Base-by-base conservation (phyloP, 345 rosid species). In the Gossypium bickii region DNA sequence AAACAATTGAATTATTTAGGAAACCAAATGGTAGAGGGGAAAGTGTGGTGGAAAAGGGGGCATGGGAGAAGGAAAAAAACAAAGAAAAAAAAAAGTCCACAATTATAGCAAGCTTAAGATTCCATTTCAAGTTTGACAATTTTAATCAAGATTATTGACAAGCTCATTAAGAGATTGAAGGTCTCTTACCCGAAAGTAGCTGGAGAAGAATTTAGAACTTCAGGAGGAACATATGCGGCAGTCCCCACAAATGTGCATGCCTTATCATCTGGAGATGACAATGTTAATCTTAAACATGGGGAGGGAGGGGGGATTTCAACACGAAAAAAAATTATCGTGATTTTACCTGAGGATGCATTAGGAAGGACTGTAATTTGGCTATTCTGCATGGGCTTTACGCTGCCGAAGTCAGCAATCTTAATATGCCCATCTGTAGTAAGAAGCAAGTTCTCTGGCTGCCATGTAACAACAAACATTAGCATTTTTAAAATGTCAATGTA, bases 211-310 rank as follows among this genome's bases (percentile, higher is more conserved):
- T 93, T 92, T 71, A 96, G 97, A 77, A 93, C 99, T 87, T 96
- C 98, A 7, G 98, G 98, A 80, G 99, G 98, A 53, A 96, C 98
- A 77, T 96, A 96, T 38, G 99, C 99, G 25, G 99, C 99, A 70
- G 99, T 96, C 43, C 99, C 99, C 67, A 95, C 97, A 79, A 95
- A 93, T 16, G 93, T 93, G 84, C 97, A 91, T 17, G 90, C 96
- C 86, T 93, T 96, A 78, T 93, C 99, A 79, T 90, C 99, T 94
- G 86, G 75, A 74, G 49, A 78, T 76, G 71, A 43, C 24, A 43
- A 58, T 44, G 55, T 80, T 72, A 67, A 45, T 43, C 74, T 27
- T 76, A 57, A 58, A 67, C 58, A 48, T 9, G 8, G 64, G 17
- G 7, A 25, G 64, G 17, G n/a, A 59, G 64, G 17, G 41, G 3